Percentiles rank a stretch among this genome's conserved stretches.
phyloP scores from a whole-genome alignment of 768 basidiomycete species.

The Mycena olivaceomarginata region DNA sequence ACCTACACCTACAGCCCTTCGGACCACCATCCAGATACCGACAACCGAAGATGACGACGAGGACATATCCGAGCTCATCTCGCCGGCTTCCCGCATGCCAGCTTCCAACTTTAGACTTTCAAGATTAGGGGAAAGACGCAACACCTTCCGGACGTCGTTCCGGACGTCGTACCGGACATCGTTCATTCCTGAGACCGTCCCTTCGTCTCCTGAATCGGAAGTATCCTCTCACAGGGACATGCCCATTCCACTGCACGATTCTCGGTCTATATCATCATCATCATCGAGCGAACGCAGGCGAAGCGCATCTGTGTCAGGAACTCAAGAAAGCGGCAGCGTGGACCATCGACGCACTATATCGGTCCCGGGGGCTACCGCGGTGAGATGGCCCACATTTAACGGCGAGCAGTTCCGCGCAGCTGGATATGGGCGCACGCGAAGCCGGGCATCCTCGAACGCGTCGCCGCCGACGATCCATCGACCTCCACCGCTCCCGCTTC shows the following conservation, averaged over 20 bases:
- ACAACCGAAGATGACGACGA: constrained; percentile 39
- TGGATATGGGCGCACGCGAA: constrained; percentile 31
- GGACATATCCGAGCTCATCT: constrained; percentile 40
- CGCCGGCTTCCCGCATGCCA: constrained; percentile 39
- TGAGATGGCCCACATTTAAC: constrained; percentile 45
- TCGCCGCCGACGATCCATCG: constrained; percentile 22
- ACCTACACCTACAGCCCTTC: constrained; percentile 37
- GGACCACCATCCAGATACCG: constrained; percentile 34
- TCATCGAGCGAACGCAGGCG: constrained; percentile 38
- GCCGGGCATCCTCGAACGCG: constrained; percentile 23
- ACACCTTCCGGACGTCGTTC: constrained; percentile 31
- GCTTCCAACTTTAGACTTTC: constrained; percentile 33
- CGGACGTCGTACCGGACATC: constrained; percentile 35
- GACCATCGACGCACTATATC: constrained; percentile 38
- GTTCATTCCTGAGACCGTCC: constrained; percentile 21
- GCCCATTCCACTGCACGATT: constrained; percentile 32
- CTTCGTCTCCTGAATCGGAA: constrained; percentile 37
- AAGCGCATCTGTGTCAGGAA: constrained; percentile 37
- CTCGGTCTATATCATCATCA: constrained; percentile 36
- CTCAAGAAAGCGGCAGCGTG: constrained; percentile 31
- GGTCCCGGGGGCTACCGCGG: constrained; percentile 12
- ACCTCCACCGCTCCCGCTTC: constrained; percentile 36
- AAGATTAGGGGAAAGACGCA: constrained; percentile 38
- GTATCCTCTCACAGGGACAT: neutral
- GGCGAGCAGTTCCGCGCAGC: constrained; percentile 39